Evolutionary conservation across 2,329 filamentous ascomycete species (phyloP), one percentile per base, ranked within the genome.

Genomic region (Trichoderma koningii): DNA sequence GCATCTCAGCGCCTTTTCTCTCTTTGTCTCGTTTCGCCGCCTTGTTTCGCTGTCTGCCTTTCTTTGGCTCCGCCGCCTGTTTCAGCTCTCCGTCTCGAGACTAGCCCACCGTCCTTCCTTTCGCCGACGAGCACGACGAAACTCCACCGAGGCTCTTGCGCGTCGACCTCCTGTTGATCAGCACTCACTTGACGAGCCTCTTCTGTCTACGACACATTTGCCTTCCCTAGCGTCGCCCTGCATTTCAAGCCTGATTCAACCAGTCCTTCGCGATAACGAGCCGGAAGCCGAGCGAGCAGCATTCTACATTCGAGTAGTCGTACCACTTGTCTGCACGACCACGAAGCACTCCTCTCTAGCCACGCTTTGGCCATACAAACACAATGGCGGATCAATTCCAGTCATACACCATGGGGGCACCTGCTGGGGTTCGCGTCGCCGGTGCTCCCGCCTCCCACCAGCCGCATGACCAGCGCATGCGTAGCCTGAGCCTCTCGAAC

Each of bases 401-500:
- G 34, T 51, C 65, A 26, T 42, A 42, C 34, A 52, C 15, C n/a
- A 50, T 48, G 50, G 55, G 42, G 28, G 42, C 62, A 17, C 19
- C 57, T 51, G 45, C 55, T 17, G 50, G 42, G 28, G 52, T 52
- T 50, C 67, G 45, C n/a, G 62, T 21, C 53, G 21, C 44, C 9
- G 53, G 45, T 64, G 53, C 53, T 56, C 19, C 62, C 17, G 63
- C 69, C 66, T 42, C 65, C 21, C 68, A 68, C 64, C 69, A 69
- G 17, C 68, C 73, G 53, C 75, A 74, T 62, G 74, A 76, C n/a
- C 76, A 75, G 66, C 79, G 79, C 23, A 74, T 78, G 45, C 79
- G 82, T 60, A 83, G 81, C 73, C 75, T 82, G 70, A 85, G 82
- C 72, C 74, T 82, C 55, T 83, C 82, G 7, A 70, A 84, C 15